Conservation (phyloP, 768 basidiomycete species). For the Boletus rex-veris region DNA sequence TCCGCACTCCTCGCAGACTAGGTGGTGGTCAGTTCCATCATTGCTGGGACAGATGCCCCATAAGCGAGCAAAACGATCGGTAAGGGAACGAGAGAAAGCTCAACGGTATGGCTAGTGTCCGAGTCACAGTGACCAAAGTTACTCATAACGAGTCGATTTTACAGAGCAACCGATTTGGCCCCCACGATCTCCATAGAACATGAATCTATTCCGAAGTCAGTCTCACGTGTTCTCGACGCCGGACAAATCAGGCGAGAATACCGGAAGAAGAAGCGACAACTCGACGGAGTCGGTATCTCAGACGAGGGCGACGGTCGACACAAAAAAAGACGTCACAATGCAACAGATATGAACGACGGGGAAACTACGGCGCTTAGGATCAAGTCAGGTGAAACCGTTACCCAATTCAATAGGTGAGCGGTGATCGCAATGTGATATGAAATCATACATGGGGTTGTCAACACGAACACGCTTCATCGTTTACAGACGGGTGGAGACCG, state of each 20-base stretch:
- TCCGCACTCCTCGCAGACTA: no score
- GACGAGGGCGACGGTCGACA: constrained; percentile 23
- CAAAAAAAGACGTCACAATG: constrained; percentile 32
- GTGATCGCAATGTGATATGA: constrained; percentile 9
- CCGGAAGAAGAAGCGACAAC: constrained; percentile 43
- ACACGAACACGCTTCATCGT: constrained; percentile 3
- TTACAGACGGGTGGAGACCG: constrained; percentile 66
- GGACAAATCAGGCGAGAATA: constrained; percentile 53
- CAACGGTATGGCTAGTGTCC: constrained; percentile 37
- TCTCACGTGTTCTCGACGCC: constrained; percentile 62
- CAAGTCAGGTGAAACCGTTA: constrained; percentile 64
- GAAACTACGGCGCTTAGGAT: constrained; percentile 41
- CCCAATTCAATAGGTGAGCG: constrained; percentile 71
- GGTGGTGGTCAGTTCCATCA: constrained; percentile 10
- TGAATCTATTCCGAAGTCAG: constrained; percentile 70
- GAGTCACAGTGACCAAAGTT: no score
- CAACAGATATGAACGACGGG: constrained; percentile 12
- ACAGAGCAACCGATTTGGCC: constrained; percentile 49
- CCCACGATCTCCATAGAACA: constrained; percentile 43
- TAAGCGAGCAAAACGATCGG: constrained; percentile 55
- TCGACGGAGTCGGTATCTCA: constrained; percentile 24
- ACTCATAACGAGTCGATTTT: not conserved
- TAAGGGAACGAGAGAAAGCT: constrained; percentile 41
- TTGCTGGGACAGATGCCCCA: constrained; percentile 53
- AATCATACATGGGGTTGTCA: constrained; percentile 2